Conservation (phyloP, 2,329 filamentous ascomycete genomes). For the Ophiostoma novo-ulmi region DNA sequence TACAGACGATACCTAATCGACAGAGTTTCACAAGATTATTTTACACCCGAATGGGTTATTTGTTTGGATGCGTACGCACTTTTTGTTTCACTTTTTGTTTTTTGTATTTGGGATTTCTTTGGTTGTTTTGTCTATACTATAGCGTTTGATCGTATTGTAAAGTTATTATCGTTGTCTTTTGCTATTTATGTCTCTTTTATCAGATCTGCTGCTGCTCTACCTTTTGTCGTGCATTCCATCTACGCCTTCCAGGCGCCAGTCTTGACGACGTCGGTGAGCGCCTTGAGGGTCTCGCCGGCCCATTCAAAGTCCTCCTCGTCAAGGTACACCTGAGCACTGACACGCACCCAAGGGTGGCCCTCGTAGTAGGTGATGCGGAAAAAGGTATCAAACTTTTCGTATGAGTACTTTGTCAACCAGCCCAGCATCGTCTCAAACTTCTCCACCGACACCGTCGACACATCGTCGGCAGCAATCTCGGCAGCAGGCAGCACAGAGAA, state of each 20-base stretch:
- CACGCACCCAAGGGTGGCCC: constrained; percentile 54
- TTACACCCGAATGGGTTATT: neutral
- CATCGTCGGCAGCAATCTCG: constrained; percentile 16
- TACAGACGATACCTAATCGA: constrained; percentile 1
- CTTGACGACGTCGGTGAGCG: constrained; percentile 26
- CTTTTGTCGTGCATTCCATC: neutral
- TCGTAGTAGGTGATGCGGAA: constrained; percentile 53
- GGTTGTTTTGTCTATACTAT: neutral
- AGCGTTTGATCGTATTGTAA: neutral
- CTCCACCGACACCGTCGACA: neutral
- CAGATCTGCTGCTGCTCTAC: neutral
- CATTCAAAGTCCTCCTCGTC: constrained; percentile 61
- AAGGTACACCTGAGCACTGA: constrained; percentile 64
- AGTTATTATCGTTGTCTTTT: neutral
- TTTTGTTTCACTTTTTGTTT: neutral
- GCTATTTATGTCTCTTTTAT: neutral
- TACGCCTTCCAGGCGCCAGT: constrained; percentile 26
- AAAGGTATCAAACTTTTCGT: constrained; percentile 50
- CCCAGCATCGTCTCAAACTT: constrained; percentile 33
- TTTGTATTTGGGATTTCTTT: neutral
- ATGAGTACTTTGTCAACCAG: constrained; percentile 38
- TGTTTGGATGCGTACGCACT: neutral
- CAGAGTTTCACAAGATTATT: constrained; percentile 6
- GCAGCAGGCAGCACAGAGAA: constrained; percentile 26
- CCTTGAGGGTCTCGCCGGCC: constrained; percentile 47